Evolutionary conservation across 441 rosid species (phyloP).

Genomic region (Geranium incanum): DNA sequence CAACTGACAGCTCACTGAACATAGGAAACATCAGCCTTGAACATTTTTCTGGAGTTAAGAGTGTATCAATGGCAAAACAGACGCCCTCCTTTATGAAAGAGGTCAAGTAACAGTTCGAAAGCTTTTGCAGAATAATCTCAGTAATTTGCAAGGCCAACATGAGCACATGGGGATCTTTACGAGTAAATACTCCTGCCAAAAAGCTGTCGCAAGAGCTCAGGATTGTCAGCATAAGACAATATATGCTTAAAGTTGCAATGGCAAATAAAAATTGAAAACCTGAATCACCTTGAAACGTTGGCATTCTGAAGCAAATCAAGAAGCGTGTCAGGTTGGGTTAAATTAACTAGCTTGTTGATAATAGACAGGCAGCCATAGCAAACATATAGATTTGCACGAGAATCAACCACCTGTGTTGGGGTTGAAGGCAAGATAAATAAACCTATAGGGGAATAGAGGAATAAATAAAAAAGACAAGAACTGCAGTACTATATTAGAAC

Average conservation of each 20-base stretch:
- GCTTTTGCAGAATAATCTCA: conserved; percentile 68
- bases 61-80: conserved; percentile 66
- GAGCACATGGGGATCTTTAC: conserved; percentile 80
- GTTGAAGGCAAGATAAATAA: conserved; percentile 19
- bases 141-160: conserved; percentile 66
- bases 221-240: conserved; percentile 17
- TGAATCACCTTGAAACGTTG: conserved; percentile 72
- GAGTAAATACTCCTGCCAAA: conserved; percentile 76
- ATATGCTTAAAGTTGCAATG: conserved; percentile 5
- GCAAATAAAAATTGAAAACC: conserved; percentile 18
- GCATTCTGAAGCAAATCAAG: conserved; percentile 52
- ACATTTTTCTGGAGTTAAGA: conserved; percentile 51
- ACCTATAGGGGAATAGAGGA: conserved; percentile 15
- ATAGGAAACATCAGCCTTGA: conserved; percentile 40
- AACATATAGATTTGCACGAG: conserved; percentile 71
- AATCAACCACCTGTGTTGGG: conserved; percentile 61
- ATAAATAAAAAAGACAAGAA: not conserved
- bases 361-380: conserved; percentile 79
- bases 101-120: conserved; percentile 48
- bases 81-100: conserved; percentile 90
- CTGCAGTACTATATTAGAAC: conserved; percentile 9
- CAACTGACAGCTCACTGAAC: conserved; percentile 37
- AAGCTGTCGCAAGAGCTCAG: conserved; percentile 47
- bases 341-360: conserved; percentile 53
- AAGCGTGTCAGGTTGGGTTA: conserved; percentile 62